These are phyloP conservation scores for Daldinia childiae DNA, from an alignment of 495 filamentous ascomycete genomes.

Conservation along the genomic window DNA sequence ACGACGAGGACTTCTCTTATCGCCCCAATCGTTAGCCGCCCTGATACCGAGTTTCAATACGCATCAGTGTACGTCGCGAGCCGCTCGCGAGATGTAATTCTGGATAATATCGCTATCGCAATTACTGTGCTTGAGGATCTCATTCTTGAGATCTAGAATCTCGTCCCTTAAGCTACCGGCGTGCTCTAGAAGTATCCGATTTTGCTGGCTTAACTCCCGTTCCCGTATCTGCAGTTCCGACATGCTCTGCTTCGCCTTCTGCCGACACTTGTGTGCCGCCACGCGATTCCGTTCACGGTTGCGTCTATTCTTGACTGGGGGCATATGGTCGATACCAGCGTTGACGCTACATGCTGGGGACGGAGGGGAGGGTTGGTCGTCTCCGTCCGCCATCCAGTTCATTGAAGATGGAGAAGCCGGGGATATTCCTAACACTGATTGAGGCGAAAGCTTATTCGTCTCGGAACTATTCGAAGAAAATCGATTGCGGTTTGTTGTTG, in stretches of 20 bases:
- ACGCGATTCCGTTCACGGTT: constrained; percentile 69
- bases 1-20: neutral
- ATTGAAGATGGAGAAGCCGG: constrained; percentile 3
- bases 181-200: constrained; percentile 34
- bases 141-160: constrained; percentile 62
- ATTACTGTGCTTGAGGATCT: constrained; percentile 61
- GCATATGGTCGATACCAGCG: neutral
- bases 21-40: neutral
- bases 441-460: neutral
- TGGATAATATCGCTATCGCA: constrained; percentile 64
- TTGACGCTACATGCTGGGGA: constrained; percentile 3
- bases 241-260: constrained; percentile 71
- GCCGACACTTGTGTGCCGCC: constrained; percentile 74
- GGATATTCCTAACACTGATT: neutral
- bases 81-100: constrained; percentile 59
- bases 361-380: neutral
- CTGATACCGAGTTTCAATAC: neutral
- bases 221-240: constrained; percentile 54
- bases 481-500: neutral
- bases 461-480: neutral
- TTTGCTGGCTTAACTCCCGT: constrained; percentile 37
- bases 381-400: constrained; percentile 13
- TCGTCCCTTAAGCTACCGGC: constrained; percentile 55
- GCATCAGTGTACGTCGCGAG: constrained; percentile 31
- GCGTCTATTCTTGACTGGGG: constrained; percentile 7